phyloP scores from a whole-genome alignment of 2,329 filamentous ascomycete species.

The Erysiphe neolycopersici region DNA sequence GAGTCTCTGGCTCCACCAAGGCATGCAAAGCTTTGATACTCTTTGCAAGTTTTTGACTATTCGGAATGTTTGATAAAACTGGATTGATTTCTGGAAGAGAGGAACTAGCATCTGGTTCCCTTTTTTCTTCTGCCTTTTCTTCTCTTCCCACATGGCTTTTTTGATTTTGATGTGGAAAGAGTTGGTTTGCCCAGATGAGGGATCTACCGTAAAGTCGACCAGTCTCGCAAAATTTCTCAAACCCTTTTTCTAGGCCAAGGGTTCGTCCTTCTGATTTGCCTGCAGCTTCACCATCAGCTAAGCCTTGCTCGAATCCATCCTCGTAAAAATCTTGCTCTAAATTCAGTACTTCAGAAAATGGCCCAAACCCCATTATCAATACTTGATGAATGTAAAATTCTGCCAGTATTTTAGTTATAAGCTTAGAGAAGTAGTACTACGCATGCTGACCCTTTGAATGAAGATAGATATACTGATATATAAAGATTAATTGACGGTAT shows the following conservation, averaged over 20 bases:
- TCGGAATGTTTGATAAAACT: conserved; percentile 12
- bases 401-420: too few species aligned
- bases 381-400: background rate
- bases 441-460: too few species aligned
- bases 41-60: conserved; percentile 42
- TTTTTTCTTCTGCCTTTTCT: background rate
- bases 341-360: conserved; percentile 21
- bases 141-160: background rate
- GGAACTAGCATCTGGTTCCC: background rate
- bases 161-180: conserved; percentile 15
- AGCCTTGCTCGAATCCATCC: conserved; percentile 53
- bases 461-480: too few species aligned
- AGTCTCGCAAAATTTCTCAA: conserved; percentile 68
- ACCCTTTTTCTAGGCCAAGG: conserved; percentile 77
- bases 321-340: conserved; percentile 49
- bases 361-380: conserved; percentile 7
- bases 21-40: conserved; percentile 52
- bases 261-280: conserved; percentile 72
- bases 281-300: conserved; percentile 45
- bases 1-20: conserved; percentile 49
- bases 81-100: conserved; percentile 1
- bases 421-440: too few species aligned
- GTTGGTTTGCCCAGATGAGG: conserved; percentile 40
- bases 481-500: too few species aligned
- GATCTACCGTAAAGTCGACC: conserved; percentile 50